These are phyloP conservation scores for Moricandia arvensis DNA, from an alignment of 345 rosid genomes.

Conservation along the genomic window DNA sequence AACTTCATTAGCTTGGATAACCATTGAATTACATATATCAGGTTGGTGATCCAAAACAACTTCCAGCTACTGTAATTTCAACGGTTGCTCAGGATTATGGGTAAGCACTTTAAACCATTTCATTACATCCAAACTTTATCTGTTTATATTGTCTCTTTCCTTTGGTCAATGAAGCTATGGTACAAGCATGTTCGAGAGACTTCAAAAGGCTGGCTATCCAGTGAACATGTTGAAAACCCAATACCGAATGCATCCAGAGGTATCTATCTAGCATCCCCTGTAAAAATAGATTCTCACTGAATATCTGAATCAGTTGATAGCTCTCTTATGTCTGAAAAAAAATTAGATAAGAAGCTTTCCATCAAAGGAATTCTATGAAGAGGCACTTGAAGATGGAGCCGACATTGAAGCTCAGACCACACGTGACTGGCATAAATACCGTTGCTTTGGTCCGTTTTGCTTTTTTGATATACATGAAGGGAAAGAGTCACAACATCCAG, in stretches of 20 bases:
- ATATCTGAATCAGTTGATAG: no score
- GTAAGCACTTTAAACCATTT: constrained; percentile 41
- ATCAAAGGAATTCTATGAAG: constrained; percentile 74
- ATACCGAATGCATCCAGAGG: constrained; percentile 98
- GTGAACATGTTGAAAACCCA: constrained; percentile 89
- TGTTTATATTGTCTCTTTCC: constrained; percentile 2
- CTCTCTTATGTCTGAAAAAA: constrained; percentile 1
- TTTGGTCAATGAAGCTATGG: constrained; percentile 59
- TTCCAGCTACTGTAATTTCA: constrained; percentile 97
- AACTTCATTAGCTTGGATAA: no score
- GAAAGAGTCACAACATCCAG: constrained; percentile 77
- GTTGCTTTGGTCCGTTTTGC: constrained; percentile 88
- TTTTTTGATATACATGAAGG: constrained; percentile 86
- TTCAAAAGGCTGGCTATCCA: constrained; percentile 93
- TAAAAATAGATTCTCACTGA: neutral
- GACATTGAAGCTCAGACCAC: constrained; percentile 59
- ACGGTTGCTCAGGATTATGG: constrained; percentile 67
- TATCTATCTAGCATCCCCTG: constrained; percentile 32
- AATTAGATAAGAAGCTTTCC: constrained; percentile 87
- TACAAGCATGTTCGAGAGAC: constrained; percentile 89
- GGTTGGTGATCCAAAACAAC: constrained; percentile 97
- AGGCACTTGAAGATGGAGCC: constrained; percentile 77
- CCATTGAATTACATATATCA: constrained; percentile 29
- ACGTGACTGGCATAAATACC: constrained; percentile 75
- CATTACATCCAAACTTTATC: neutral